Evolutionary conservation across 768 basidiomycete species (phyloP), one percentile per base, ranked within the genome.

Genomic region (Saitozyma podzolica): DNA sequence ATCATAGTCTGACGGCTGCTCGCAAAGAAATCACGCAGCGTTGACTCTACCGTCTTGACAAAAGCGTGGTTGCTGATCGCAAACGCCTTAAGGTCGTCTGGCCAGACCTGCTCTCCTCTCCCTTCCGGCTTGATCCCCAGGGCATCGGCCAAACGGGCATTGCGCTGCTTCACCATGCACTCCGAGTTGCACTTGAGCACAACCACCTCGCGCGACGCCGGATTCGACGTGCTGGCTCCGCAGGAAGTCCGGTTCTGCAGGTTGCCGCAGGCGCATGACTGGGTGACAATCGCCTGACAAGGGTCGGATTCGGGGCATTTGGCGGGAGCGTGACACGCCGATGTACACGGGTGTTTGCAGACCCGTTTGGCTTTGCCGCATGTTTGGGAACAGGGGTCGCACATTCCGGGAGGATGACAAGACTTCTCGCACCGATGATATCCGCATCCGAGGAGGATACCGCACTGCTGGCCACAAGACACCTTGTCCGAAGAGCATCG

Each of bases 361-460:
- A 87, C 83, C 78, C 89, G 90, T 54, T 93, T 85, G 2, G 88
- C 81, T 80, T 97, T 99, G 16, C 91, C 89, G 74, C 96, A 99
- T 3, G 84, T 82, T 40, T 88, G 84, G 2, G 82, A 83, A 79
- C 93, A 96, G 0, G 82, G 58, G 2, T 91, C 91, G 72, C 95
- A 98, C 6, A 84, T 85, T 50, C 88, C 91, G 3, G 83, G 61
- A 17, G 68, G 81, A 72, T 99, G 96, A 78, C 96, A 99, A 0
- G 84, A 71, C 59, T 87, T 84, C 62, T 89, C 86, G 76, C 96
- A 99, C 13, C 84, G 86, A 76, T 99, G 96, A 75, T 88, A 92
- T 2, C 95, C 96, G 71, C 96, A 99, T 0, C 80, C 80, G 59
- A 97, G 81, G 2, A 89, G 88, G 87, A 64, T 88, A 89, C 72